These are phyloP conservation scores for Suillus tomentosus DNA, from an alignment of 768 basidiomycete species.

Conservation along the genomic window DNA sequence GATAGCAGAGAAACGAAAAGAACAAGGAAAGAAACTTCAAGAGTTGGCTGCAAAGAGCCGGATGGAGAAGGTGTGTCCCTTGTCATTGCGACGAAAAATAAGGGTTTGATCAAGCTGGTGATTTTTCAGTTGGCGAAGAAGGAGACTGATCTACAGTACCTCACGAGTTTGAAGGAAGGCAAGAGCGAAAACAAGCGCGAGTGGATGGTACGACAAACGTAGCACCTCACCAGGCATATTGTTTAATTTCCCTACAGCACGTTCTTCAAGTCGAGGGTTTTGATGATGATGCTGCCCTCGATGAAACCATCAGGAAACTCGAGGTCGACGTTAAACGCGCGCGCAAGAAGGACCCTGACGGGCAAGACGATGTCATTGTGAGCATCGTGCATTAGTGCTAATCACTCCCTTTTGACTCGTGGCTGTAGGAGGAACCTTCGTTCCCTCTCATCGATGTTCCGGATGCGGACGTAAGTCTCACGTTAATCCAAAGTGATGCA, in stretches of 20 bases:
- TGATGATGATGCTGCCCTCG: constrained; percentile 75
- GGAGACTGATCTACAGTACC: constrained; percentile 69
- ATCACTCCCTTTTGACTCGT: constrained; percentile 3
- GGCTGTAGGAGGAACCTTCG: constrained; percentile 68
- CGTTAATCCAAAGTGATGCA: neutral
- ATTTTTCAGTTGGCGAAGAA: constrained; percentile 64
- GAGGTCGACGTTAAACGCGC: constrained; percentile 75
- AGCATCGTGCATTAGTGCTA: constrained; percentile 11
- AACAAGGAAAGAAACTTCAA: constrained; percentile 87
- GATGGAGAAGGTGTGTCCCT: constrained; percentile 70
- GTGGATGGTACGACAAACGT: constrained; percentile 58
- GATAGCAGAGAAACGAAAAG: constrained; percentile 76
- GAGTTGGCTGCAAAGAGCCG: constrained; percentile 87
- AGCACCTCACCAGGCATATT: neutral
- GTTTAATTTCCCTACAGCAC: constrained; percentile 39
- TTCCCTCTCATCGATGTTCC: constrained; percentile 93
- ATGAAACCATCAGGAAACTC: constrained; percentile 84
- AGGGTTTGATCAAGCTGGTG: neutral
- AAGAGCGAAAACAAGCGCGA: constrained; percentile 67
- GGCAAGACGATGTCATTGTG: constrained; percentile 65
- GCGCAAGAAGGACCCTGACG: constrained; percentile 77
- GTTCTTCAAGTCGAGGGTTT: constrained; percentile 70
- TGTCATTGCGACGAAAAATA: neutral
- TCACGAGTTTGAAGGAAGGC: constrained; percentile 64
- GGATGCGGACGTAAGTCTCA: constrained; percentile 74